A percentile compares a stretch with the other conserved stretches of the same genome.
Evolutionary conservation across 2,329 filamentous ascomycete genomes (phyloP).

Genomic region (Diaporthe capsici): DNA sequence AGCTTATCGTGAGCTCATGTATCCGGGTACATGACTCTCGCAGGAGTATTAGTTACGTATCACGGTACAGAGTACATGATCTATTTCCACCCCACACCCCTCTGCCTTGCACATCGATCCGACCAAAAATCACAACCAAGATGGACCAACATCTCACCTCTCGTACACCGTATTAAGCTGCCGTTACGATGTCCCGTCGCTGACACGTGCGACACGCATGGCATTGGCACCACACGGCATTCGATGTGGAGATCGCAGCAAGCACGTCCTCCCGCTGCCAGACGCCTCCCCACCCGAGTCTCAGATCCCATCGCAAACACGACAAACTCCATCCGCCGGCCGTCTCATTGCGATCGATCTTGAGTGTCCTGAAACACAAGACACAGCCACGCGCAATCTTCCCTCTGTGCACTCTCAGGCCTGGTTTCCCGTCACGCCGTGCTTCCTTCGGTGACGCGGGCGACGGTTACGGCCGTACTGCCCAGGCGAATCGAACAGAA

Average conservation of each 20-base stretch:
- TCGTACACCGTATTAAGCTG: not conserved
- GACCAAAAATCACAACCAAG: not conserved
- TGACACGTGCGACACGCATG: conserved; percentile 15
- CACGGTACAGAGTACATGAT: not conserved
- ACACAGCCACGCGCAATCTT: conserved; percentile 22
- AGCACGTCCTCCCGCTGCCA: not conserved
- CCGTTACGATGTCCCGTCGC: not conserved
- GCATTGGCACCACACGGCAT: not conserved
- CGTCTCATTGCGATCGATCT: conserved; percentile 16
- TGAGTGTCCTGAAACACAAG: conserved; percentile 17
- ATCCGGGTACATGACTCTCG: not conserved
- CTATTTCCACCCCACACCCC: not conserved
- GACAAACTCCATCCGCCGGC: not conserved
- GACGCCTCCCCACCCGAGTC: not conserved
- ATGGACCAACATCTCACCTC: not conserved
- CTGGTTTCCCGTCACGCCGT: not conserved
- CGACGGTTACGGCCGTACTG: not conserved
- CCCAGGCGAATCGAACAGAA: not conserved
- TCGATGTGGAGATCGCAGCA: not conserved
- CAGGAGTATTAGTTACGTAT: fast-evolving
- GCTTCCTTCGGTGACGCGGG: conserved; percentile 12
- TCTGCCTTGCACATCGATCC: not conserved
- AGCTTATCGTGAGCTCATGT: not conserved
- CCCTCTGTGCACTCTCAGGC: not conserved
- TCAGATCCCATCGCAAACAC: conserved; percentile 26